Percentiles rank a stretch among this genome's conserved stretches.
Evolutionary conservation across 2,329 filamentous ascomycete species (phyloP).

Genomic region (Cadophora malorum): DNA sequence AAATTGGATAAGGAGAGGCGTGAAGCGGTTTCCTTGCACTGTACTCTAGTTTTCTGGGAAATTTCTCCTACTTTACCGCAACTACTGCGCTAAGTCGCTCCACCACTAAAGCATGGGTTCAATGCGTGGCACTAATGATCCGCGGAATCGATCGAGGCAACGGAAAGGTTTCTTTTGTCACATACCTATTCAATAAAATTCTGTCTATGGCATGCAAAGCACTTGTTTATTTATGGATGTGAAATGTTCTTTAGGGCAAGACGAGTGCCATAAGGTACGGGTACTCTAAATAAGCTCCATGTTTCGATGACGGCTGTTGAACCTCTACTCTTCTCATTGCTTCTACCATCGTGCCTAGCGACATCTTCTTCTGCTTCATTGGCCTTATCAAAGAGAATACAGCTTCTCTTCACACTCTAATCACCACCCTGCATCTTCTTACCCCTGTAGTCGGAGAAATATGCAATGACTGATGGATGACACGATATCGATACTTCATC

Average conservation of each 20-base stretch:
- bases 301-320: no score
- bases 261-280: not conserved
- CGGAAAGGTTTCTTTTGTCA: slow-evolving; percentile 24
- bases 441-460: no score
- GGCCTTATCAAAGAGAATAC: no score
- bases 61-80: slow-evolving; percentile 15
- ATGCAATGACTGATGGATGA: no score
- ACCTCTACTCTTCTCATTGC: no score
- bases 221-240: not conserved
- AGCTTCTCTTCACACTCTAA: no score
- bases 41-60: slow-evolving; percentile 36
- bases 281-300: not conserved
- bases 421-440: no score
- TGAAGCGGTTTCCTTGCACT: slow-evolving; percentile 34
- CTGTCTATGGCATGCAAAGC: slow-evolving; percentile 2
- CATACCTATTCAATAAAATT: slow-evolving; percentile 25
- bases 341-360: no score
- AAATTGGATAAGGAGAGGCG: slow-evolving; percentile 31
- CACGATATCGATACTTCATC: no score
- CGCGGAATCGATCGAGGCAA: slow-evolving; percentile 25
- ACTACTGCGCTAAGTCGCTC: slow-evolving; percentile 15
- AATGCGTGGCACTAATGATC: slow-evolving; percentile 22
- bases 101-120: slow-evolving; percentile 16
- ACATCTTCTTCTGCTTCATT: no score
- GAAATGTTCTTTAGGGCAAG: not conserved